Evolutionary conservation across 768 basidiomycete species (phyloP), one percentile per base, ranked within the genome.

Genomic region (Serendipita vermifera): DNA sequence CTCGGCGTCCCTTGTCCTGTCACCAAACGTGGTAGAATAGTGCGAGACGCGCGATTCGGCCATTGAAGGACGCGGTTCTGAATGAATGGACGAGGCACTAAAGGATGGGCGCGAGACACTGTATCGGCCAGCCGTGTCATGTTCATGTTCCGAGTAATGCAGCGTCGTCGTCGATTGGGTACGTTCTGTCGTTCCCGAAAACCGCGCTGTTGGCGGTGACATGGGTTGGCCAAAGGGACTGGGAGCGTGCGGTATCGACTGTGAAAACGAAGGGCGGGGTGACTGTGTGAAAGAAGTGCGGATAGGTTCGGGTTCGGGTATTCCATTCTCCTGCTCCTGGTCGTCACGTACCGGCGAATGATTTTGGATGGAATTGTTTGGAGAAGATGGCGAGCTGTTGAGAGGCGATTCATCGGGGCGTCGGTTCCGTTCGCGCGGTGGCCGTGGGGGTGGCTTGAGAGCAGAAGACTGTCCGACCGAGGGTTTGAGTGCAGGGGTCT

Each of bases 11-110:
- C n/a, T n/a, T 31, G 22, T n/a, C 5, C 46, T 22, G 26, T 51
- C 46, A 9, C 46, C 46, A 51, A 51, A 51, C 24, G 46, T 51
- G 29, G 46, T 31, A 51, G 46, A 51, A 31, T 51, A 51, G 24
- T 51, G 46, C 26, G 46, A 51, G 7, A 51, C 22, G 24, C 11
- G 46, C 5, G 46, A 51, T 29, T 51, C 46, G 24, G 46, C 26
- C 9, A 51, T 51, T 5, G 46, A 51, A 51, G 46, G 46, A 27
- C 46, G 46, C 2, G 46, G 46, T 4, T 22, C 46, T 15, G 46
- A 51, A n/a, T 29, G 46, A n/a, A 13, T 51, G 9, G 46, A 51
- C 9, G 46, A 51, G 9, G 46, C 46, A 15, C 24, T 22, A 5
- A 51, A 5, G 5, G 46, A 51, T 27, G 46, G 46, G 5, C 46